phyloP scores from a whole-genome alignment of 352 stramenopile genomes.

The Globisporangium megalacanthum region DNA sequence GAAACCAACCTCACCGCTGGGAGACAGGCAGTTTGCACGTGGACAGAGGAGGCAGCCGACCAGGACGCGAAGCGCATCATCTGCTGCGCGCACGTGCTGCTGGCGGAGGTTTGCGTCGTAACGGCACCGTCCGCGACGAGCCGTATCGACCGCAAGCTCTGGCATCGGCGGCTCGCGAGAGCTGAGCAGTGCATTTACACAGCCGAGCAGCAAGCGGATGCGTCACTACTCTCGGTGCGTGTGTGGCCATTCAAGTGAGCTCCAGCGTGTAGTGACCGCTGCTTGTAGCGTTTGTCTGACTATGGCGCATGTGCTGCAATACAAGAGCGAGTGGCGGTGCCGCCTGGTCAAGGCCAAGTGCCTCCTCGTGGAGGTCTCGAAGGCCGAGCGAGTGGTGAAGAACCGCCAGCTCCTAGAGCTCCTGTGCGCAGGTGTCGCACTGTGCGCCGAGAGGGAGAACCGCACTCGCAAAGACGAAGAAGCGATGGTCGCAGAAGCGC shows the following conservation, averaged over 20 bases:
- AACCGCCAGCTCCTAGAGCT: slow-evolving; percentile 37
- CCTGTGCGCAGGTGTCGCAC: slow-evolving; percentile 39
- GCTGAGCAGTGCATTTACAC: slow-evolving; percentile 37
- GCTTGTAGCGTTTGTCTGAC: neutral
- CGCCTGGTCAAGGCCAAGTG: slow-evolving; percentile 55
- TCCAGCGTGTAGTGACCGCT: neutral
- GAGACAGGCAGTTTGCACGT: slow-evolving; percentile 25
- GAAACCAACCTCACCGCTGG: neutral
- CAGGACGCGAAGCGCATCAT: slow-evolving; percentile 18
- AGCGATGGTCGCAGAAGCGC: neutral
- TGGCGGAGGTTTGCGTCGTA: slow-evolving; percentile 54
- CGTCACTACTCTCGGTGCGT: neutral
- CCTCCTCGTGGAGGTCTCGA: slow-evolving; percentile 40
- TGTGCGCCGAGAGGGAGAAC: slow-evolving; percentile 20
- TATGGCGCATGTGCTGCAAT: neutral
- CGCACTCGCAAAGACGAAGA: neutral
- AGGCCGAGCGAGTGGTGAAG: slow-evolving; percentile 25
- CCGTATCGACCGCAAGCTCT: slow-evolving; percentile 39
- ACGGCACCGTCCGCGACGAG: slow-evolving; percentile 35
- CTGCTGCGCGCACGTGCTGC: slow-evolving; percentile 32
- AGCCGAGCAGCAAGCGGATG: slow-evolving; percentile 20
- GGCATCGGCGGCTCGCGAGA: slow-evolving; percentile 38
- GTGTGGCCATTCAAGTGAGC: neutral
- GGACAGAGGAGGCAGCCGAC: slow-evolving; percentile 3
- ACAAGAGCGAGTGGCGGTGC: slow-evolving; percentile 32